phyloP scores from a whole-genome alignment of 805 yeast species.

The Cyberlindnera misumaiensis region DNA sequence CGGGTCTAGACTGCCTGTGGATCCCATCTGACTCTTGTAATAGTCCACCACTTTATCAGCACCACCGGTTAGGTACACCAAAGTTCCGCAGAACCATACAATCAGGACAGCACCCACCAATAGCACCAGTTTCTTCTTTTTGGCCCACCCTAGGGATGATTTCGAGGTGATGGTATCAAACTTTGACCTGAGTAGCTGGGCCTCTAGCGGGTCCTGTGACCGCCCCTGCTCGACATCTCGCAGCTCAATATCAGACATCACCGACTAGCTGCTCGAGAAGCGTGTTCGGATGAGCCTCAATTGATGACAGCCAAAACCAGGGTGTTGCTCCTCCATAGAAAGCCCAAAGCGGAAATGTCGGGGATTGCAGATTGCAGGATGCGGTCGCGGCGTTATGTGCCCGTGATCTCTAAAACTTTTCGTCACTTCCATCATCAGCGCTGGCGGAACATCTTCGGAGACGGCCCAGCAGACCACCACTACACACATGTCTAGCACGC shows the following conservation, averaged over 20 bases:
- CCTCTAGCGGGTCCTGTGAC: constrained; percentile 5
- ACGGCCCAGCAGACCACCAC: background rate
- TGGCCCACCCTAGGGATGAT: background rate
- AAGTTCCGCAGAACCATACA: constrained; percentile 15
- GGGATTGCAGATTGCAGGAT: too few species aligned
- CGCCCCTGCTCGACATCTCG: constrained; percentile 11
- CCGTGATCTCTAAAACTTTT: background rate
- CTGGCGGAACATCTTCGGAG: background rate
- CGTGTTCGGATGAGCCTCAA: too few species aligned
- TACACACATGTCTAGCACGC: constrained; percentile 52
- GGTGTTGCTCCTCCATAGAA: constrained; percentile 2
- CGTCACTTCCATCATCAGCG: background rate
- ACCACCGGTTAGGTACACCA: constrained; percentile 10
- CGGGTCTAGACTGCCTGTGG: constrained; percentile 3
- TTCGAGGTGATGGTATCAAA: constrained; percentile 11
- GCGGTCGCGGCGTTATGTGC: background rate
- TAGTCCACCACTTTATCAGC: constrained; percentile 16
- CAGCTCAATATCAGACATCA: constrained; percentile 12
- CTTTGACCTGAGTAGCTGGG: constrained; percentile 8
- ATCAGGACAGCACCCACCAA: constrained; percentile 6
- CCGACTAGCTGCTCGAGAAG: too few species aligned
- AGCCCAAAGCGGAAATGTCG: constrained; percentile 10
- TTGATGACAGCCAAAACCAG: too few species aligned
- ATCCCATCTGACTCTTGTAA: constrained; percentile 15
- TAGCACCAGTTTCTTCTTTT: constrained; percentile 11